A percentile compares a stretch with the other conserved stretches of the same genome.
Conservation (phyloP, 768 basidiomycete genomes). For the Tylopilus sp. region DNA sequence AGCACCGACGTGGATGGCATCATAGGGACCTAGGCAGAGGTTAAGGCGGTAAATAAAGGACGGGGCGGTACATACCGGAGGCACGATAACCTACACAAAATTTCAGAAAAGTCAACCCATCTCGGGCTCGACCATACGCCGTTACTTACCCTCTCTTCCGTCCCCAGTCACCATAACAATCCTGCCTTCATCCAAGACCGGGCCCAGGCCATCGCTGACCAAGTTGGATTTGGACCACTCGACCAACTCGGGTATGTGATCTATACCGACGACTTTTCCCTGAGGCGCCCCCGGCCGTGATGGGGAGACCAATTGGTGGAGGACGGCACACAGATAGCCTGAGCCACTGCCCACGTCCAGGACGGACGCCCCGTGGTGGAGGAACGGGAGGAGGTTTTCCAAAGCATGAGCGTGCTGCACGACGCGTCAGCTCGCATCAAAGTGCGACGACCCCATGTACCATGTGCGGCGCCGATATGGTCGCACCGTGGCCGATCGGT, state of each 20-base stretch:
- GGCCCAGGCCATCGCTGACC: slow-evolving; percentile 56
- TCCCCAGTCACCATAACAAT: slow-evolving; percentile 74
- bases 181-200: slow-evolving; percentile 47
- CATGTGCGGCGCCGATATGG: slow-evolving; percentile 98
- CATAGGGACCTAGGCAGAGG: slow-evolving; percentile 55
- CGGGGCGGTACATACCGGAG: slow-evolving; percentile 26
- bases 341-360: slow-evolving; percentile 91
- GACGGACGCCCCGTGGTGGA: slow-evolving; percentile 67
- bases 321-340: slow-evolving; percentile 80
- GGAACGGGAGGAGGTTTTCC: slow-evolving; percentile 70
- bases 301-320: slow-evolving; percentile 64
- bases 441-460: slow-evolving; percentile 32
- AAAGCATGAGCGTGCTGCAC: slow-evolving; percentile 81
- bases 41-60: background rate
- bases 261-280: slow-evolving; percentile 81
- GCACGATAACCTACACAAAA: slow-evolving; percentile 34
- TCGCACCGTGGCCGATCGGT: slow-evolving; percentile 78
- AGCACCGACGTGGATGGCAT: slow-evolving; percentile 93
- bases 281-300: slow-evolving; percentile 16
- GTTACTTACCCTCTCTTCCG: slow-evolving; percentile 62
- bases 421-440: background rate
- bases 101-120: background rate
- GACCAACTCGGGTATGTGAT: slow-evolving; percentile 81
- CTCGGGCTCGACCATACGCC: background rate
- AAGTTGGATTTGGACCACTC: slow-evolving; percentile 70